Conservation (phyloP, 768 basidiomycete genomes). For the Gautieria morchelliformis region DNA sequence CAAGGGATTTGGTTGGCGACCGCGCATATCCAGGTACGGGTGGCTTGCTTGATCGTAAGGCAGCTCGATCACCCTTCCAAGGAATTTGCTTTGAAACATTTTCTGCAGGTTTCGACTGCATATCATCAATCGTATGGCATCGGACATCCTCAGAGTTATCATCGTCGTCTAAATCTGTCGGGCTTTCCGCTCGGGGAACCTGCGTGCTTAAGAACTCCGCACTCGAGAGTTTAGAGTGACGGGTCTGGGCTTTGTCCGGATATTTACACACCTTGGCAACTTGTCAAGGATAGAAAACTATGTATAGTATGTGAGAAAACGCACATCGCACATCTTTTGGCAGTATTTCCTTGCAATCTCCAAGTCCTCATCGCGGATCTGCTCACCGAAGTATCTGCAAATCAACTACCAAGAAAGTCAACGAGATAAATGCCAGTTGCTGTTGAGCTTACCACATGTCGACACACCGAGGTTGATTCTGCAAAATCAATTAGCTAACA, state of each 20-base stretch:
- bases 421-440: not conserved
- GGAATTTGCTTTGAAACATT: not conserved
- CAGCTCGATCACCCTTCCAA: not conserved
- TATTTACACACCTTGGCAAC: constrained; percentile 61
- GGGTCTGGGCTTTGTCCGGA: constrained; percentile 51
- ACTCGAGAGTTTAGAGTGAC: constrained; percentile 40
- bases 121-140: not conserved
- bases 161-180: constrained; percentile 17
- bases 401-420: constrained; percentile 38
- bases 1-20: not conserved
- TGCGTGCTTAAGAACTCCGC: constrained; percentile 23
- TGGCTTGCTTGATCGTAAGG: not conserved
- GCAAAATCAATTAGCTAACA: constrained; percentile 41
- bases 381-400: constrained; percentile 76
- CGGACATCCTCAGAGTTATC: constrained; percentile 13
- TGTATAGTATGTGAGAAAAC: constrained; percentile 15
- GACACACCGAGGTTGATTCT: constrained; percentile 49
- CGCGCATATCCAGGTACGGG: not conserved
- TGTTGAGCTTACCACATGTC: constrained; percentile 53
- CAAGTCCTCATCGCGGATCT: constrained; percentile 39
- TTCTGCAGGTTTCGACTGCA: not conserved
- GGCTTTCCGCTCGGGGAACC: constrained; percentile 9
- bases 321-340: constrained; percentile 72
- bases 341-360: constrained; percentile 45
- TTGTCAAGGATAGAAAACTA: not conserved